Conservation (phyloP, 192 early-diverging fungal species). For the Endogone sp. region DNA sequence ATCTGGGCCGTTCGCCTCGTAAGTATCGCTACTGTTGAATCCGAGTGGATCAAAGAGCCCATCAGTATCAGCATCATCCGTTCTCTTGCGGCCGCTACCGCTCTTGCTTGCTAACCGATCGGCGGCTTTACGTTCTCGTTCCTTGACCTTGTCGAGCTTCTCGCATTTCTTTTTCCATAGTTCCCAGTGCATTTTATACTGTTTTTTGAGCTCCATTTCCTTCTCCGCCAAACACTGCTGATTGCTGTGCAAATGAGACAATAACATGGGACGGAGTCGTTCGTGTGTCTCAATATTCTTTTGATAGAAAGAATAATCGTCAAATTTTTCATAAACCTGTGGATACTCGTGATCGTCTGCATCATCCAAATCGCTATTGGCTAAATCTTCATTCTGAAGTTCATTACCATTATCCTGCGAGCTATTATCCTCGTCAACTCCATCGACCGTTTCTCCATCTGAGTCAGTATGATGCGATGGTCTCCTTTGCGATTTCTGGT, state of each 20-base stretch:
- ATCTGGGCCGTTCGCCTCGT: not conserved
- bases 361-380: constrained; percentile 13
- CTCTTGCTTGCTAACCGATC: not conserved
- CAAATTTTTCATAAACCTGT: constrained; percentile 25
- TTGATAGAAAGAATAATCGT: constrained; percentile 43
- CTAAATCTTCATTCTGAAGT: constrained; percentile 10
- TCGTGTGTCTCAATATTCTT: constrained; percentile 22
- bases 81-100: constrained; percentile 14
- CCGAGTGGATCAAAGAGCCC: not conserved
- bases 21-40: not conserved
- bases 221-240: constrained; percentile 23
- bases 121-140: not conserved
- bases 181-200: constrained; percentile 39
- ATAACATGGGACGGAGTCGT: not conserved
- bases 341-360: constrained; percentile 4
- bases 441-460: constrained; percentile 12
- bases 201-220: constrained; percentile 28
- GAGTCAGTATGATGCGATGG: constrained; percentile 6
- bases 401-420: constrained; percentile 5
- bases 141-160: constrained; percentile 33
- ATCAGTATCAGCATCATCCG: constrained; percentile 12
- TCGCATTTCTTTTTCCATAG: constrained; percentile 29
- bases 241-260: not conserved
- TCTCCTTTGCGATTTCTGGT: constrained; percentile 19
- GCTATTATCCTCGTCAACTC: constrained; percentile 6